phyloP scores from a whole-genome alignment of 1,284 basidiomycete species.

The Cutaneotrichosporon daszewskae region DNA sequence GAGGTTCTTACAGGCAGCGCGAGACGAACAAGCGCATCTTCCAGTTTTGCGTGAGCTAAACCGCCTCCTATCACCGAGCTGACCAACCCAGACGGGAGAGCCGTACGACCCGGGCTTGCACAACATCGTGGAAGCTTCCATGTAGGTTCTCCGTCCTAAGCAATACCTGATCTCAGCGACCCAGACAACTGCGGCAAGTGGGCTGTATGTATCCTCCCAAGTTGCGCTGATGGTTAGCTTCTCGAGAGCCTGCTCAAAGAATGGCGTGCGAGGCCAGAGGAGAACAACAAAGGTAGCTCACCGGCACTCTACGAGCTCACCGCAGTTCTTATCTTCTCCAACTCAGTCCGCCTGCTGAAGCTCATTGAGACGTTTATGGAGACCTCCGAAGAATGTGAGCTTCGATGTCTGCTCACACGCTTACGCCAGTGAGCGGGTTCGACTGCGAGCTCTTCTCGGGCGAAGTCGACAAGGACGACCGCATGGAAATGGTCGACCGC shows the following conservation, averaged over 20 bases:
- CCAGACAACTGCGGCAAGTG: slow-evolving; percentile 52
- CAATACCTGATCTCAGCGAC: slow-evolving; percentile 28
- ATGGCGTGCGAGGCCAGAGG: slow-evolving; percentile 47
- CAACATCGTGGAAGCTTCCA: slow-evolving; percentile 24
- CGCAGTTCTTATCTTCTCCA: slow-evolving; percentile 50
- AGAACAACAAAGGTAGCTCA: slow-evolving; percentile 42
- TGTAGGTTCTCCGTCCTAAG: slow-evolving; percentile 20
- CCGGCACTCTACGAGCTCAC: slow-evolving; percentile 4
- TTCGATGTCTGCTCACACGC: slow-evolving; percentile 29
- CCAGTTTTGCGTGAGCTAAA: slow-evolving; percentile 37
- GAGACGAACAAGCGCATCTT: slow-evolving; percentile 30
- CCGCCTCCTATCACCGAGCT: no score
- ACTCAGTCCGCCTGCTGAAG: slow-evolving; percentile 48
- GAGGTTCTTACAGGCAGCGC: slow-evolving; percentile 13
- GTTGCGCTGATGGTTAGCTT: slow-evolving; percentile 28
- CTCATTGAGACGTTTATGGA: slow-evolving; percentile 48
- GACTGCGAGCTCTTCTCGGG: slow-evolving; percentile 48
- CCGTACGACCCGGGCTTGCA: slow-evolving; percentile 24
- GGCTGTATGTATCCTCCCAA: slow-evolving; percentile 29
- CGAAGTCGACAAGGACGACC: slow-evolving; percentile 40
- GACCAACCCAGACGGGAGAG: slow-evolving; percentile 21
- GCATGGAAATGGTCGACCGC: slow-evolving; percentile 48
- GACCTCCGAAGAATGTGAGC: slow-evolving; percentile 32
- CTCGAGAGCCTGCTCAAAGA: slow-evolving; percentile 43
- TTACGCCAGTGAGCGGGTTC: slow-evolving; percentile 33